Evolutionary conservation across 495 filamentous ascomycete species (phyloP).

Genomic region (Tuber calosporum): DNA sequence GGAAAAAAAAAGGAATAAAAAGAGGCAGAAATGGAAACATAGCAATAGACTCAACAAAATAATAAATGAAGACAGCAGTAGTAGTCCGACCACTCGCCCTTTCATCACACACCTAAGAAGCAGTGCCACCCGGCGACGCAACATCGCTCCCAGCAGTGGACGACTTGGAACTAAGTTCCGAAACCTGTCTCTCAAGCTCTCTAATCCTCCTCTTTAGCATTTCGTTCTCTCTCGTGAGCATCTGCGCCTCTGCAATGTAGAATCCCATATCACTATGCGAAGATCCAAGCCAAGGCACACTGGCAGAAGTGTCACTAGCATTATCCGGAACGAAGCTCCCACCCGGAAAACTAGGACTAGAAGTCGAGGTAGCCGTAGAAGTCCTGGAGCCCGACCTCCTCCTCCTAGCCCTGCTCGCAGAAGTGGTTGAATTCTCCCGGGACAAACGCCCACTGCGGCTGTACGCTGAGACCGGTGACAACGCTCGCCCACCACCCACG

Average conservation of each 20-base stretch:
- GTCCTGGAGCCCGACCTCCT: conserved; percentile 45
- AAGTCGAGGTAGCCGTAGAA: conserved; percentile 53
- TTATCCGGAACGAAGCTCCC: conserved; percentile 28
- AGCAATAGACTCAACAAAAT: background rate
- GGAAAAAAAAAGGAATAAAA: background rate
- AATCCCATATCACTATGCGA: conserved; percentile 64
- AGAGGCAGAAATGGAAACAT: background rate
- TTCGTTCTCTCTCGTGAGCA: conserved; percentile 81
- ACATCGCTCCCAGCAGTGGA: conserved; percentile 13
- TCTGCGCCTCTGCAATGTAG: conserved; percentile 87
- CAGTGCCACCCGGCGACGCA: background rate
- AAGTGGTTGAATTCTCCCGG: conserved; percentile 28
- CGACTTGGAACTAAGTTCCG: conserved; percentile 32
- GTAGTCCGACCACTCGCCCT: background rate
- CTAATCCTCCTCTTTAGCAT: conserved; percentile 80
- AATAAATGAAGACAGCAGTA: background rate
- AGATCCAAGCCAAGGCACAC: conserved; percentile 51
- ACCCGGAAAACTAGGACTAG: conserved; percentile 48
- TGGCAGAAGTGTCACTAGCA: conserved; percentile 32
- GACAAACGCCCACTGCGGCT: conserved; percentile 33
- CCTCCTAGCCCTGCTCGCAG: conserved; percentile 6
- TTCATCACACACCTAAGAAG: background rate
- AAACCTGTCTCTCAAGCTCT: conserved; percentile 59
- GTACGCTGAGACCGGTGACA: conserved; percentile 46
- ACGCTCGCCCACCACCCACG: conserved; percentile 46